Evolutionary conservation across 768 basidiomycete genomes (phyloP).

Genomic region (Lactarius tabidus): DNA sequence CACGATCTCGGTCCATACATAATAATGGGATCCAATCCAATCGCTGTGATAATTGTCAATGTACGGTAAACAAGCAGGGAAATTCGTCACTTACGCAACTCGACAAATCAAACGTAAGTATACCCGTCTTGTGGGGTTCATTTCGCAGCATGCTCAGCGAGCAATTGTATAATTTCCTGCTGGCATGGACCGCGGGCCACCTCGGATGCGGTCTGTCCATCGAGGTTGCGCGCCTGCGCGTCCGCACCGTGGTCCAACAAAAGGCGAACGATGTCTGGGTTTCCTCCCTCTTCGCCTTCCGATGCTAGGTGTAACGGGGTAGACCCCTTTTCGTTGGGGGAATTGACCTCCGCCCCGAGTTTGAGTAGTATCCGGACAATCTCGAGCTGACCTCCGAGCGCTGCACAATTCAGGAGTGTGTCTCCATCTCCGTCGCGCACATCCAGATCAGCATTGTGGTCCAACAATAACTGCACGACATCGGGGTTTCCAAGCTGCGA

Average conservation of each 20-base stretch:
- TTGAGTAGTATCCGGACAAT: background rate
- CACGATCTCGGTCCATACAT: background rate
- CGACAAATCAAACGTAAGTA: background rate
- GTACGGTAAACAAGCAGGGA: background rate
- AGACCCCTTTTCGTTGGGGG: accelerated
- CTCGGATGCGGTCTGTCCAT: background rate
- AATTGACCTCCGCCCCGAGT: background rate
- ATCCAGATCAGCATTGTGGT: background rate
- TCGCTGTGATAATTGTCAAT: background rate
- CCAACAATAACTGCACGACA: background rate
- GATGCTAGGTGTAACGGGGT: background rate
- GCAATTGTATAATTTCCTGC: background rate
- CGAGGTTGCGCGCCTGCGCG: background rate
- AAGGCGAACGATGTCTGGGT: background rate
- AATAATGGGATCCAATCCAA: background rate
- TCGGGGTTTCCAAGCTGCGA: background rate
- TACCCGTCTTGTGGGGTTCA: background rate
- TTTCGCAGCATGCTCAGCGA: background rate
- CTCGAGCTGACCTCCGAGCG: accelerated
- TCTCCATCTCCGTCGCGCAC: no score
- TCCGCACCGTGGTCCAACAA: background rate
- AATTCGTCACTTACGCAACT: background rate
- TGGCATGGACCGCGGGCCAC: background rate
- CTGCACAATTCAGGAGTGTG: background rate
- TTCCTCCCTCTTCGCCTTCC: background rate